Base-by-base conservation (phyloP, 140 eudicot species). In the Artemisia princeps region DNA sequence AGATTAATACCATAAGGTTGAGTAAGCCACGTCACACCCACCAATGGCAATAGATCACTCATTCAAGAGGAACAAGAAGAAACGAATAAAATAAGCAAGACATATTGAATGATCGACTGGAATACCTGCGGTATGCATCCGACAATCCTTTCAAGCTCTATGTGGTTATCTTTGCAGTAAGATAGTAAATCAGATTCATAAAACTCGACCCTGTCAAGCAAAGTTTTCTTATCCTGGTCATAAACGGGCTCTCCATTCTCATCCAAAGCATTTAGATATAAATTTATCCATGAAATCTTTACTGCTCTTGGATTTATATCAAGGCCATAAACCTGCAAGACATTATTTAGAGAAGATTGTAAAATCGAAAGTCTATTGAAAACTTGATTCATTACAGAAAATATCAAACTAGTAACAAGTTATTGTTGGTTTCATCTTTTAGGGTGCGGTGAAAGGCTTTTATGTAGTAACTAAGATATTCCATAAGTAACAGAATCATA, bases 41-140 rank as follows among this genome's bases (percentile, higher is more conserved):
- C 13, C 28, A 58, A 12, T 17, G 62, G 67, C 71, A 59, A 17
- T 62, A 57, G 46, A 50, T 60, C 15, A 55, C 2, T 17, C 4
- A 22, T 7, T 17, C 6, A 55, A 55, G 23, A 19, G 30, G 60
- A 19, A 15, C 53, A 46, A 15, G 52, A 24, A 52, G 22, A 67
- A 26, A 19, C 48, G 9, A 63, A 26, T 15, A 13, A 46, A 30
- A 3, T n/a, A 70, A 55, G 37, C 56, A 52, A 16, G 40, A 45
- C 59, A 52, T 63, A 68, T 10, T 23, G 10, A 14, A 55, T 73
- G 44, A 62, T 13, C 12, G 56, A 55, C 2, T 2, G 66, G 42
- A 55, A 69, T 83, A 91, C 97, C 97, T 87, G 96, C 15, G 96
- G 97, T 77, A 91, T 91, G 75, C 97, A 91, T 62, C 97, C 97